Evolutionary conservation across 1,284 basidiomycete genomes (phyloP).

Genomic region (Melampsora larici-populina): DNA sequence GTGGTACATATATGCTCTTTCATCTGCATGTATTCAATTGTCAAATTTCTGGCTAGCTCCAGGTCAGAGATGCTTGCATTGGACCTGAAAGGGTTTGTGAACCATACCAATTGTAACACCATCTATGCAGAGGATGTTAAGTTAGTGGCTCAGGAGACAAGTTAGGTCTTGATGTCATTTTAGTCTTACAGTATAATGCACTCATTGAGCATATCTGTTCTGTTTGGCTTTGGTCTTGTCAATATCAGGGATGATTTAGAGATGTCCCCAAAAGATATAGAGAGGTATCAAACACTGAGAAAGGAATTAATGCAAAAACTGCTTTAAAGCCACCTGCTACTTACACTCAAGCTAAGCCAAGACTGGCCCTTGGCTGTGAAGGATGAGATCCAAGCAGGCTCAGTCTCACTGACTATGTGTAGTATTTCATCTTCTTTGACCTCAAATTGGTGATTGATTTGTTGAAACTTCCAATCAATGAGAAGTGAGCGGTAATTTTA

Average conservation of each 20-base stretch:
- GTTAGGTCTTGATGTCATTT: neutral
- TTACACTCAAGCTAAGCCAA: too few relatives aligned
- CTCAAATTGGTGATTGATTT: too few relatives aligned
- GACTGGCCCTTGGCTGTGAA: too few relatives aligned
- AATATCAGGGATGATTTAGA: neutral
- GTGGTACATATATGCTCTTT: neutral
- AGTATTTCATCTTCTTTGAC: too few relatives aligned
- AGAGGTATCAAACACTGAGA: neutral
- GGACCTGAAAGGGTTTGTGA: slow-evolving; percentile 28
- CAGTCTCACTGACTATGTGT: too few relatives aligned
- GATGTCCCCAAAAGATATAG: neutral
- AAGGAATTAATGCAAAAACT: neutral
- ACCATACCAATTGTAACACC: slow-evolving; percentile 26
- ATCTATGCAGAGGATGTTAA: slow-evolving; percentile 33
- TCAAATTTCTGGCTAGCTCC: neutral
- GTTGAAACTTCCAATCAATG: too few relatives aligned
- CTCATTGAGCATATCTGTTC: neutral
- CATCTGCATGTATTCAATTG: neutral
- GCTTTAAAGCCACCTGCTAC: neutral
- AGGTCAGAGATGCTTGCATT: slow-evolving; percentile 20
- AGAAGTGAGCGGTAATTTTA: too few relatives aligned
- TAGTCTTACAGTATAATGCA: neutral
- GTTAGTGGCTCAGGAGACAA: slow-evolving; percentile 18
- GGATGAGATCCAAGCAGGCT: too few relatives aligned
- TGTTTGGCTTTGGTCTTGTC: neutral